phyloP scores from a whole-genome alignment of 1,139 yeast genomes.

The Debaryomycetaceae sp. region DNA sequence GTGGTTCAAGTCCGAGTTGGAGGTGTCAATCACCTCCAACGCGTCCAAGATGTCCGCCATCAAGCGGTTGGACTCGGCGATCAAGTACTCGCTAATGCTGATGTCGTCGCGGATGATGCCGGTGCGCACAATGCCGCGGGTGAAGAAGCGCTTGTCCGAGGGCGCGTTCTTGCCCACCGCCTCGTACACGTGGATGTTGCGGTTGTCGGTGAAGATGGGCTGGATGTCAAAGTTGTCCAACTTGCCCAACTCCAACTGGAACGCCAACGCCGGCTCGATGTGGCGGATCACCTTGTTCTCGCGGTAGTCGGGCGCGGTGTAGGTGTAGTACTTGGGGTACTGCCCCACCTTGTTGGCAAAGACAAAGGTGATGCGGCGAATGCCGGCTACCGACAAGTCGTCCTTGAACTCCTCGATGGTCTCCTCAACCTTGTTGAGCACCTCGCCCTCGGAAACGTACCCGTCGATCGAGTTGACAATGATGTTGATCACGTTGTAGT shows the following conservation, averaged over 20 bases:
- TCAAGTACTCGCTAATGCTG: conserved; percentile 86
- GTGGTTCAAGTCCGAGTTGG: conserved; percentile 93
- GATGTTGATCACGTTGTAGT: conserved; percentile 78
- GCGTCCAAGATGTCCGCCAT: conserved; percentile 96
- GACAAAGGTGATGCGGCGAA: conserved; percentile 91
- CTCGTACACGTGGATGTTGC: conserved; percentile 95
- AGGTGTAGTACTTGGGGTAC: conserved; percentile 94
- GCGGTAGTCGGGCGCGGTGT: conserved; percentile 77
- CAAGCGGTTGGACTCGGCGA: conserved; percentile 92
- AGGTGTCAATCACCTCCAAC: conserved; percentile 87
- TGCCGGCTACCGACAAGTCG: conserved; percentile 63
- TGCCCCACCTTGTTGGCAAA: conserved; percentile 79
- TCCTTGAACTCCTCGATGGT: conserved; percentile 65
- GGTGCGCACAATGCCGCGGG: conserved; percentile 95
- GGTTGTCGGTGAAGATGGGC: conserved; percentile 93
- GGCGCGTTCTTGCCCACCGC: conserved; percentile 93
- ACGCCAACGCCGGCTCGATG: conserved; percentile 96
- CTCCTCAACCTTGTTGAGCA: conserved; percentile 59
- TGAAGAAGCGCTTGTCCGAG: conserved; percentile 90
- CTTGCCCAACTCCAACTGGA: conserved; percentile 93
- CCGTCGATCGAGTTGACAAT: conserved; percentile 74
- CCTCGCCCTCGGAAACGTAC: conserved; percentile 64
- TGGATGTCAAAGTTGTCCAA: conserved; percentile 90
- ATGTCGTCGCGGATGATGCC: conserved; percentile 92
- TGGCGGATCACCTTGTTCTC: conserved; percentile 94